These are phyloP conservation scores for Penicillium salamii DNA, from an alignment of 495 filamentous ascomycete species.

Conservation along the genomic window DNA sequence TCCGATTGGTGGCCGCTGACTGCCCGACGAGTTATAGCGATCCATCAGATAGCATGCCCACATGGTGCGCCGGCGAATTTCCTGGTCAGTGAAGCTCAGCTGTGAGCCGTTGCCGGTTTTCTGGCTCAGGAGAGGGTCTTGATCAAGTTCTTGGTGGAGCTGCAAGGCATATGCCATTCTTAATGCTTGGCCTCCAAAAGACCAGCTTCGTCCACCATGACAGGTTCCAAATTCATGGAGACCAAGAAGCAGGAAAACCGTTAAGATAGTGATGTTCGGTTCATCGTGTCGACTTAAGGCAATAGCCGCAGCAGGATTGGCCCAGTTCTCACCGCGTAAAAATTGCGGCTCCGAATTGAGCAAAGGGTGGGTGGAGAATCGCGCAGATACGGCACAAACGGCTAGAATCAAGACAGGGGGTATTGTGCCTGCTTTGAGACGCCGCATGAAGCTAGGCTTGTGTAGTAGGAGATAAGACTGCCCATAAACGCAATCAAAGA, in stretches of 20 bases:
- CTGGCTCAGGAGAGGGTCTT: constrained; percentile 66
- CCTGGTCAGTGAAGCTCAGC: constrained; percentile 86
- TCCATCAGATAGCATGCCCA: constrained; percentile 99
- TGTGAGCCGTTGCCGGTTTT: constrained; percentile 58
- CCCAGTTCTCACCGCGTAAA: constrained; percentile 88
- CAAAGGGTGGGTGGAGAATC: constrained; percentile 93
- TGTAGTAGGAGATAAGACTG: constrained; percentile 95
- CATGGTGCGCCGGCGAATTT: constrained; percentile 91
- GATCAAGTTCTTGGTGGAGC: constrained; percentile 88
- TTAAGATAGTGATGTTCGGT: constrained; percentile 93
- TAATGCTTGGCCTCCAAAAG: constrained; percentile 89
- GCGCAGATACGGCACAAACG: constrained; percentile 87
- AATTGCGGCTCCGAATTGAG: constrained; percentile 81
- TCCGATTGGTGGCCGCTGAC: constrained; percentile 88
- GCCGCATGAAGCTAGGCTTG: constrained; percentile 93
- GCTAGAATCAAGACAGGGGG: constrained; percentile 88
- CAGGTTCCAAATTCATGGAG: constrained; percentile 97
- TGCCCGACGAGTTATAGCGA: constrained; percentile 93
- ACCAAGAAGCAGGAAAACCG: constrained; percentile 81
- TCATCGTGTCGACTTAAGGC: constrained; percentile 83
- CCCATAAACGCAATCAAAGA: constrained; percentile 94
- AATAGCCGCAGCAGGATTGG: constrained; percentile 77
- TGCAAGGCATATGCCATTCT: constrained; percentile 96
- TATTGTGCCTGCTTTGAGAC: constrained; percentile 62
- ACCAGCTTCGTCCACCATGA: constrained; percentile 94